Conservation (phyloP, 2,329 filamentous ascomycete genomes). For the Trichoderma sp. region DNA sequence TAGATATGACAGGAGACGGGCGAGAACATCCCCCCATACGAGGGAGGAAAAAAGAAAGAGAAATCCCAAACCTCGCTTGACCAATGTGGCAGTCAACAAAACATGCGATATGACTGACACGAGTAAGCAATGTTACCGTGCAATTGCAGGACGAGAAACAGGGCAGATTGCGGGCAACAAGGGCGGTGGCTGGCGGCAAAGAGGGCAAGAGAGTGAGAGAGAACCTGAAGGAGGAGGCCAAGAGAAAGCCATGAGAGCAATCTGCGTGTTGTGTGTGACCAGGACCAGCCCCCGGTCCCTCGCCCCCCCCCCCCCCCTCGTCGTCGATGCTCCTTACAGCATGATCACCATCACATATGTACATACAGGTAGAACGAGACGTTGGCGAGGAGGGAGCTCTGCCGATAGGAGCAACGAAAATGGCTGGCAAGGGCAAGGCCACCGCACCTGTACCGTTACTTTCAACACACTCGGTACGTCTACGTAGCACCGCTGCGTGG, state of each 20-base stretch:
- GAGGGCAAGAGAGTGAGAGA: neutral
- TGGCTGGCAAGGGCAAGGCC: constrained; percentile 2
- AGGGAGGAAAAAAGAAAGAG: neutral
- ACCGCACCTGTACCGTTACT: neutral
- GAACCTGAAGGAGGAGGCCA: neutral
- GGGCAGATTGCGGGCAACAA: neutral
- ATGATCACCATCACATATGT: constrained; percentile 20
- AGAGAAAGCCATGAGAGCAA: neutral
- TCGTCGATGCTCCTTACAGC: constrained; percentile 17
- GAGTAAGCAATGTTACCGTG: neutral
- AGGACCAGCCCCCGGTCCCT: neutral
- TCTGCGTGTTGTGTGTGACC: constrained; percentile 2
- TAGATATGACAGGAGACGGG: neutral
- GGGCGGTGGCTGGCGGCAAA: neutral
- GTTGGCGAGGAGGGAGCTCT: constrained; percentile 16
- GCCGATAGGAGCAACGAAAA: constrained; percentile 17
- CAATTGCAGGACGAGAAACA: neutral
- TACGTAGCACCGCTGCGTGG: neutral
- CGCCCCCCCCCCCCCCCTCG: neutral
- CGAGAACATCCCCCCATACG: neutral
- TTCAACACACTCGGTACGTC: neutral
- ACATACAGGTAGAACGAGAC: constrained; percentile 3
- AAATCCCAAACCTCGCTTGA: neutral
- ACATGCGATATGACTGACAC: neutral
- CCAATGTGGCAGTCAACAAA: neutral